Evolutionary conservation across 208 protist species (phyloP), one percentile per base, ranked within the genome.

Genomic region (Acanthamoeba sp.): DNA sequence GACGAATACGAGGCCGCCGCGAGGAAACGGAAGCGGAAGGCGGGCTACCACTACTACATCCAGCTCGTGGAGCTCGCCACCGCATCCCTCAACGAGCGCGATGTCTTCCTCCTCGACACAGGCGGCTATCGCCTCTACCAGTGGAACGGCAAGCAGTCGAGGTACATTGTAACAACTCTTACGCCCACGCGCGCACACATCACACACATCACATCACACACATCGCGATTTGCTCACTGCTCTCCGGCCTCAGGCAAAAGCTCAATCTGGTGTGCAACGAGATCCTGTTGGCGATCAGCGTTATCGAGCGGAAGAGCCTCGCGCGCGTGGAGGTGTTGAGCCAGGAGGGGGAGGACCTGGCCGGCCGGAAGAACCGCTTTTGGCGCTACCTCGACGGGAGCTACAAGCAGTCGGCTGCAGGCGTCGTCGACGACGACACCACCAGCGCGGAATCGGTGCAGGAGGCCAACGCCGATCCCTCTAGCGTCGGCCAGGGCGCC

Each of bases 21-120:
- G 29, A 20, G 34, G 18, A 88, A 88, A 40, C 24, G 29, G n/a
- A 88, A 88, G 45, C 50, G 78, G 4, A 88, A 88, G 78, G 12
- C 40, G 14, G 52, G n/a, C 14, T 5, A 34, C 18, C 80, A 48
- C 42, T 88, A 88, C 52, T 88, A 45, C 38, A 52, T 88, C 24
- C 38, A 88, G 80, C 45, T 52, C 5, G 80, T 88, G 2, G 80
- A 88, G 24, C 48, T 40, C 27, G 45, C n/a, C 52, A 20, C 45
- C 24, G 29, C 48, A 7, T 88, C 48, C 16, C 52, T 88, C 5
- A 88, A 88, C 34, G 80, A 88, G 32, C 42, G 18, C 5, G 80
- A 88, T 22, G 80, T 88, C 20, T 88, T 88, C 52, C 80, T 88
- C 14, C 52, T 88, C 48, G 80, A 88, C 45, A 88, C 80, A 14